A percentile compares a stretch with the other conserved stretches of the same genome.
phyloP scores from a whole-genome alignment of 2,329 filamentous ascomycete genomes.

The Diaporthe sp. region DNA sequence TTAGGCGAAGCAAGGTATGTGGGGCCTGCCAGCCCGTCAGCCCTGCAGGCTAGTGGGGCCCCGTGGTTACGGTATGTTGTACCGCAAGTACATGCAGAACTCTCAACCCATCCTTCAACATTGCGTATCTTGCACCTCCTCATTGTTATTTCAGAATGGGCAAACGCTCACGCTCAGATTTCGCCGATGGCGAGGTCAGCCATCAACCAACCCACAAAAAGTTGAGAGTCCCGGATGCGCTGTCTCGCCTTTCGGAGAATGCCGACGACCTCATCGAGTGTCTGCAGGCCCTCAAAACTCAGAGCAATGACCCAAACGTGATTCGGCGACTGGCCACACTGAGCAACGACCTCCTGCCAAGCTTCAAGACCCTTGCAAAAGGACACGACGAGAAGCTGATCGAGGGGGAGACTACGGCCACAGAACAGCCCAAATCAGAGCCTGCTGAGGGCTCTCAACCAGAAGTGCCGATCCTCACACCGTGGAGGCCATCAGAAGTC shows the following conservation, averaged over 20 bases:
- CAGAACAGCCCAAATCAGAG: not conserved
- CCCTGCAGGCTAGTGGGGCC: conserved; percentile 11
- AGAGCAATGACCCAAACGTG: conserved; percentile 40
- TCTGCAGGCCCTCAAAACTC: conserved; percentile 50
- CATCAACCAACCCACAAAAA: conserved; percentile 43
- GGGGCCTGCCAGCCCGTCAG: conserved; percentile 40
- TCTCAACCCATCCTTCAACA: not conserved
- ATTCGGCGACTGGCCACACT: conserved; percentile 45
- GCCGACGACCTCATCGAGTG: conserved; percentile 57
- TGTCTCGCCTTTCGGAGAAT: conserved; percentile 51
- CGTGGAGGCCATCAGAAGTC: conserved; percentile 67
- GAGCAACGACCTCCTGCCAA: conserved; percentile 40
- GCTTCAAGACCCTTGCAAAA: conserved; percentile 32
- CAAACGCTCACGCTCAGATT: conserved; percentile 52
- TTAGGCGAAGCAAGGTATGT: conserved; percentile 37
- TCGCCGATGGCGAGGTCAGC: conserved; percentile 29
- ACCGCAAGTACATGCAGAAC: conserved; percentile 11
- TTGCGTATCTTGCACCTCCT: not conserved
- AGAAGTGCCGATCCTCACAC: conserved; percentile 52
- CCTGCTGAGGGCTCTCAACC: conserved; percentile 41
- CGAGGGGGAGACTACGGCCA: not conserved
- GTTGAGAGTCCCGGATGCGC: conserved; percentile 43
- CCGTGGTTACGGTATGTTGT: not conserved
- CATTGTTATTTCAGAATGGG: conserved; percentile 49
- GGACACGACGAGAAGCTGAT: conserved; percentile 1